Evolutionary conservation across 2,329 filamentous ascomycete species (phyloP), one percentile per base, ranked within the genome.

Genomic region (Coniosporium tulheliwenetii): DNA sequence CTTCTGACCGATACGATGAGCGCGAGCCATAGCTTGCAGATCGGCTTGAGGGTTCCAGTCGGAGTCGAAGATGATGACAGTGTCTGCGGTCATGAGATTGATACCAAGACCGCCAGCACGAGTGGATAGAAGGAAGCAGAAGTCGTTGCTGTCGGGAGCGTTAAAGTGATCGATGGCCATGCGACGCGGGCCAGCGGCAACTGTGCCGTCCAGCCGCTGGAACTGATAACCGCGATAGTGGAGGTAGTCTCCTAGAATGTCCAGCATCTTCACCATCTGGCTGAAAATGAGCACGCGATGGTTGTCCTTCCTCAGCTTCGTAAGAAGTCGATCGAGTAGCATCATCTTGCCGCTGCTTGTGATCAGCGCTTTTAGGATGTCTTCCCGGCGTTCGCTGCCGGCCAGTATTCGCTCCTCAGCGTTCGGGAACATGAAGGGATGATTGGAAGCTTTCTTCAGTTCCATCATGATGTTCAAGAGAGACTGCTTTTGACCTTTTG

Each of bases 321-420:
- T 81, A 9, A 98, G 71, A n/a, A 98, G 77, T 56, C 87, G 85
- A 52, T 98, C 91, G 7, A 98, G 75, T 38, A 98, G 71, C 86
- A 96, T 96, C 91, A 98, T 95, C 65, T 98, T 98, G 50, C 93
- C 93, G 63, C 91, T 98, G 56, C 86, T 94, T 3, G 87, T 89
- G 54, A 98, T 93, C 45, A 98, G 73, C 14, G 84, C 84, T 57
- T 93, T 91, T 51, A 98, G 75, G 47, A 86, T 77, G 56, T 96
- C 91, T 54, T 96, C 89, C 29, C 87, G 81, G 14, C 83, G 79
- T 40, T 75, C 73, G 52, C 81, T 86, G 10, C 84, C 85, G 44
- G 76, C 79, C 39, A 96, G 63, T 10, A 96, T 84, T 49, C 82
- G 84, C 43, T 93, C 84, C 57, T 98, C 91, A 2, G 86, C 89